These are phyloP conservation scores for Chlorella sp. DNA, from an alignment of 139 green algal genomes.

Conservation along the genomic window DNA sequence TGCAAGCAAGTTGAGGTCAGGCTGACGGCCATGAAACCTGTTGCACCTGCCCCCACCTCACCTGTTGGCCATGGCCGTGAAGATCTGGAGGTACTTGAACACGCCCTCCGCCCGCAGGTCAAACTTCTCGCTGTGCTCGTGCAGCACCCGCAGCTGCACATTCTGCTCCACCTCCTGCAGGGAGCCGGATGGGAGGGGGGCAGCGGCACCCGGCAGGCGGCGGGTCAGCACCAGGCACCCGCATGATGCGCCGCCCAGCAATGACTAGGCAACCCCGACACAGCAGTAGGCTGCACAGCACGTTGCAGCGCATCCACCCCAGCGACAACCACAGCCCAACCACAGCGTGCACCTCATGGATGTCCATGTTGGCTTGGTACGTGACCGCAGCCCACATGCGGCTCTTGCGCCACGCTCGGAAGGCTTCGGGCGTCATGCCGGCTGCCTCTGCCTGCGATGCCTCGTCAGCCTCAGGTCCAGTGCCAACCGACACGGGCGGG, in stretches of 20 bases:
- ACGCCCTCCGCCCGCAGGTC: conserved; percentile 42
- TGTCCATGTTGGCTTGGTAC: conserved; percentile 5
- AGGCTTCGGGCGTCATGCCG: conserved; percentile 13
- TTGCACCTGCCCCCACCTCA: too few relatives aligned
- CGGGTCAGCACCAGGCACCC: too few relatives aligned
- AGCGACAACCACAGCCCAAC: too few relatives aligned
- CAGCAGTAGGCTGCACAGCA: too few relatives aligned
- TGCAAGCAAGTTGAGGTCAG: too few relatives aligned
- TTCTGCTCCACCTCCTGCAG: too few relatives aligned
- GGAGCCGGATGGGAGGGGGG: too few relatives aligned
- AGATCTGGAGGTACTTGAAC: conserved; percentile 80
- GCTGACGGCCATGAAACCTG: too few relatives aligned
- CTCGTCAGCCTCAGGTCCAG: background rate
- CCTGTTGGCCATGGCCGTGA: background rate
- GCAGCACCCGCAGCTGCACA: conserved; percentile 54
- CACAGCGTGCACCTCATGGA: conserved; percentile 15
- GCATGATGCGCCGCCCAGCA: too few relatives aligned
- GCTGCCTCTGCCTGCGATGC: background rate
- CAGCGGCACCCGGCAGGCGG: too few relatives aligned
- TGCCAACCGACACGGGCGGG: background rate
- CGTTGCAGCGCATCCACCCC: too few relatives aligned
- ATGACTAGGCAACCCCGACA: too few relatives aligned
- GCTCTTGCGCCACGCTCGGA: conserved; percentile 38
- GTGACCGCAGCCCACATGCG: conserved; percentile 13
- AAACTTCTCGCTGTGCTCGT: conserved; percentile 76